Percentiles rank a stretch among this genome's conserved stretches.
These are phyloP conservation scores for Candida caryicola DNA, from an alignment of 805 yeast species.

Conservation along the genomic window DNA sequence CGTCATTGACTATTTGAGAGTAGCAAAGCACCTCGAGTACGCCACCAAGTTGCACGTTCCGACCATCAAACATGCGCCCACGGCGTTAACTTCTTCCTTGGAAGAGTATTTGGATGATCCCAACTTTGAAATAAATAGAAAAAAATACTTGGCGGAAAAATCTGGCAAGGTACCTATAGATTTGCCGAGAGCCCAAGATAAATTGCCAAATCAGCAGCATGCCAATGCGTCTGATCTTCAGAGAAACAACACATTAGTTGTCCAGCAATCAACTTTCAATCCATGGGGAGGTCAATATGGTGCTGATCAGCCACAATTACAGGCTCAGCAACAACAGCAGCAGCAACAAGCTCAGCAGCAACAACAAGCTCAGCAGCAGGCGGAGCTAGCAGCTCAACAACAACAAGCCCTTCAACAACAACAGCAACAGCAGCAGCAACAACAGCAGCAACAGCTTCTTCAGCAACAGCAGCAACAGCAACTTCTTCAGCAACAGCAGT, in stretches of 20 bases:
- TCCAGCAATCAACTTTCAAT: conserved; percentile 38
- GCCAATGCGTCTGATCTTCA: conserved; percentile 8
- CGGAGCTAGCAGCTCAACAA: conserved; percentile 14
- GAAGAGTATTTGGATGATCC: conserved; percentile 89
- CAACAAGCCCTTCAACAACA: conserved; percentile 24
- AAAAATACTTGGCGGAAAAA: conserved; percentile 73
- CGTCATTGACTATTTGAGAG: conserved; percentile 82
- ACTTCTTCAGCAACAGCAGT: conserved; percentile 10
- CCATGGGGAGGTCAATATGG: conserved; percentile 35
- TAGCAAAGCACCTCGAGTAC: conserved; percentile 84
- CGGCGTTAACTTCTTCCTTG: conserved; percentile 80
- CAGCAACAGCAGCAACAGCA: conserved; percentile 15
- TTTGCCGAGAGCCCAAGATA: conserved; percentile 1
- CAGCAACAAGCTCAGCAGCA: conserved; percentile 18
- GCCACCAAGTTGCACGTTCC: conserved; percentile 91
- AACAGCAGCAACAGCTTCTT: conserved; percentile 13
- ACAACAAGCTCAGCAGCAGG: conserved; percentile 11
- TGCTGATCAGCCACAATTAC: conserved; percentile 15
- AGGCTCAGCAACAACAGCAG: conserved; percentile 27
- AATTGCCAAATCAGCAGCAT: conserved; percentile 2
- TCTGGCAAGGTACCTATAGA: conserved; percentile 18
- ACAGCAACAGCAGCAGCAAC: conserved; percentile 7
- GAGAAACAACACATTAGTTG: conserved; percentile 28
- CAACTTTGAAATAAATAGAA: conserved; percentile 73
- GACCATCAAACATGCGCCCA: conserved; percentile 95